Evolutionary conservation across 2,329 filamentous ascomycete species (phyloP).

Genomic region (Paraconiothyrium sp.): DNA sequence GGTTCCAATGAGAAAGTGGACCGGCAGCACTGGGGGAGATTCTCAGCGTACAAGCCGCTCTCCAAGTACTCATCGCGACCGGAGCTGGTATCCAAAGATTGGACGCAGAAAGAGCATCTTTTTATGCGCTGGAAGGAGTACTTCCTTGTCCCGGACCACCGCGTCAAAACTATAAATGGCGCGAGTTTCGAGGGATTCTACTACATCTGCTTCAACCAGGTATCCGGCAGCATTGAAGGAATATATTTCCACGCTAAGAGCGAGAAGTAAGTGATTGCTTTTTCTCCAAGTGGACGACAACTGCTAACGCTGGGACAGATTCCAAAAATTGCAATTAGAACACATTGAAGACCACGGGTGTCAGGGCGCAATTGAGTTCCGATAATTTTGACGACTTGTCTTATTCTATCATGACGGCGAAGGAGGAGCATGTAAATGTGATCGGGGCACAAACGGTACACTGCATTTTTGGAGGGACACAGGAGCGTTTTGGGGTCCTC

Average conservation of each 20-base stretch:
- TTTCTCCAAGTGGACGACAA: not conserved
- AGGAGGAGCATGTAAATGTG: conserved; percentile 25
- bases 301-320: conserved; percentile 63
- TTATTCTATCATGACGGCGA: conserved; percentile 29
- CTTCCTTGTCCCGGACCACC: conserved; percentile 94
- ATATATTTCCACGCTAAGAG: conserved; percentile 99
- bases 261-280: conserved; percentile 79
- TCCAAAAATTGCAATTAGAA: conserved; percentile 90
- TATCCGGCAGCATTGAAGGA: conserved; percentile 83
- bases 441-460: conserved; percentile 29
- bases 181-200: conserved; percentile 99
- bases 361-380: conserved; percentile 87
- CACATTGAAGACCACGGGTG: conserved; percentile 87
- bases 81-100: conserved; percentile 71
- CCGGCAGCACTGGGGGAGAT: conserved; percentile 90
- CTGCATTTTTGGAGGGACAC: conserved; percentile 40
- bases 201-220: conserved; percentile 98
- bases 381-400: conserved; percentile 61
- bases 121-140: conserved; percentile 99
- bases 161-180: conserved; percentile 87
- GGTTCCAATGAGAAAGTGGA: conserved; percentile 92
- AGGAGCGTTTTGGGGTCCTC: conserved; percentile 26
- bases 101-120: conserved; percentile 83
- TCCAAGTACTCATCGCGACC: conserved; percentile 68
- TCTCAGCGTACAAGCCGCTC: conserved; percentile 84